These are phyloP conservation scores for Apiospora sp. DNA, from an alignment of 2,329 filamentous ascomycete species.

Conservation along the genomic window DNA sequence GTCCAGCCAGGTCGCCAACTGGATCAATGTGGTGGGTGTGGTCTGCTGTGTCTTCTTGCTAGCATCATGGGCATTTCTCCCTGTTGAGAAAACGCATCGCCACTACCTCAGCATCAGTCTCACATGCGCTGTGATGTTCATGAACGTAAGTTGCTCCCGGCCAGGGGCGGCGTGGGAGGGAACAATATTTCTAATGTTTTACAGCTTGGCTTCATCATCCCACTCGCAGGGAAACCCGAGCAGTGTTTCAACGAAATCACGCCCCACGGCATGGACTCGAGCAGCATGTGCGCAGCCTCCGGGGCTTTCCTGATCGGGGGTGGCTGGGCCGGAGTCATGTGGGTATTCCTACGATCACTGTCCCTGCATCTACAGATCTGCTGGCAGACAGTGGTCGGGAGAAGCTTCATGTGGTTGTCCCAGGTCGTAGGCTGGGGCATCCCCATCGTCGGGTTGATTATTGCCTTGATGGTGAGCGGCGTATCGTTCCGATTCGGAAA, in stretches of 20 bases:
- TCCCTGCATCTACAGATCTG: constrained; percentile 97
- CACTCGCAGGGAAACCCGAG: constrained; percentile 77
- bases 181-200: constrained; percentile 23
- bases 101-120: constrained; percentile 94
- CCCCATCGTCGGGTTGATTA: constrained; percentile 75
- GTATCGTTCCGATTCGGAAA: constrained; percentile 93
- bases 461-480: constrained; percentile 85
- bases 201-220: constrained; percentile 89
- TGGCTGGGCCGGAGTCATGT: constrained; percentile 84
- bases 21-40: constrained; percentile 80
- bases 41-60: constrained; percentile 79
- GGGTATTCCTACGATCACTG: constrained; percentile 89
- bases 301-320: constrained; percentile 87
- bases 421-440: constrained; percentile 86
- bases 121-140: constrained; percentile 75
- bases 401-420: constrained; percentile 87
- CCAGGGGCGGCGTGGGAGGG: neutral
- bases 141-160: constrained; percentile 71
- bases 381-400: constrained; percentile 92
- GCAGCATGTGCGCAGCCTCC: constrained; percentile 83
- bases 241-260: constrained; percentile 92
- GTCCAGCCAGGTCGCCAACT: constrained; percentile 75
- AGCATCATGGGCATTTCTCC: constrained; percentile 79
- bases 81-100: constrained; percentile 86
- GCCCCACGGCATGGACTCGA: constrained; percentile 88